Conservation (phyloP, 139 green algal species). For the Spirogloea muscicola region DNA sequence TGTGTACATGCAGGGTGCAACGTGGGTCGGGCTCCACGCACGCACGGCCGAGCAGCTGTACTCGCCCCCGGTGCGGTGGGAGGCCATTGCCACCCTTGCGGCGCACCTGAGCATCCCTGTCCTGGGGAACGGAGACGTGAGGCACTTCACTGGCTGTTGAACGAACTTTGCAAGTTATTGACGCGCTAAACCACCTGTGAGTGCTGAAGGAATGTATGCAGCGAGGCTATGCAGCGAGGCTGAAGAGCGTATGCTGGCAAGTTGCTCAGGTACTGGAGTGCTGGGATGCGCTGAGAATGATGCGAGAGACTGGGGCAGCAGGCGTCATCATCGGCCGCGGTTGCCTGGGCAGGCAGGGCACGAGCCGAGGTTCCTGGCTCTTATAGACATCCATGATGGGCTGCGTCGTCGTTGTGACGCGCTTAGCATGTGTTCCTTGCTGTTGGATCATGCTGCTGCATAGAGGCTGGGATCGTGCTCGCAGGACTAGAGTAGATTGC, state of each 20-base stretch:
- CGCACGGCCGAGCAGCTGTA: slow-evolving; percentile 61
- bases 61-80: slow-evolving; percentile 47
- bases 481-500: no score
- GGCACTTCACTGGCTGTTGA: slow-evolving; percentile 2
- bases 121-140: slow-evolving; percentile 59
- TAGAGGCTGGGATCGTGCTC: no score
- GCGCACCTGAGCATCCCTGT: slow-evolving; percentile 47
- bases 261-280: slow-evolving; percentile 25
- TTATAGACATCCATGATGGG: no score
- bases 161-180: no score
- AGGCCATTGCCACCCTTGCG: slow-evolving; percentile 49
- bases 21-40: slow-evolving; percentile 54
- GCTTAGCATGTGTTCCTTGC: no score
- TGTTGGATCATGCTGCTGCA: no score
- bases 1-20: slow-evolving; percentile 20
- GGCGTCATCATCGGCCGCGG: slow-evolving; percentile 19
- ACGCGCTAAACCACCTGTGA: no score
- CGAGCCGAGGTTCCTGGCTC: no score
- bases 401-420: no score
- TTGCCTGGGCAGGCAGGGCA: slow-evolving; percentile 11
- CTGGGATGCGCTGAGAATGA: slow-evolving; percentile 47
- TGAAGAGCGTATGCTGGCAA: no score
- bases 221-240: no score
- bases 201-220: no score
- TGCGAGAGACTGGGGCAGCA: slow-evolving; percentile 49